A percentile compares a stretch with the other conserved stretches of the same genome.
phyloP scores from a whole-genome alignment of 2,329 filamentous ascomycete genomes.

The Colletotrichum siamense region DNA sequence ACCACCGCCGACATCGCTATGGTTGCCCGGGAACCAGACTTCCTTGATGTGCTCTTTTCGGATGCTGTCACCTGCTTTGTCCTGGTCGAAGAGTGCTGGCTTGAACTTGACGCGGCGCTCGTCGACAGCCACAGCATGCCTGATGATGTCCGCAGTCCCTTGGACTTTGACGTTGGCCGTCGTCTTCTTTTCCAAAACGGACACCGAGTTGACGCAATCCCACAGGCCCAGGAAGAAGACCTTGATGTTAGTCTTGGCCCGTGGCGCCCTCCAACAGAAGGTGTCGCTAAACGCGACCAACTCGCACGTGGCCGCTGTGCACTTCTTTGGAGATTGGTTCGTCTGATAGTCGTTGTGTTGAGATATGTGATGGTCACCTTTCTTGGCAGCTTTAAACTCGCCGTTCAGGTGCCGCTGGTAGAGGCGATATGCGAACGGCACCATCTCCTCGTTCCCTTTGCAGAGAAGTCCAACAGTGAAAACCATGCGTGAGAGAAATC shows the following conservation, averaged over 20 bases:
- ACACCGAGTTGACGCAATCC: constrained; percentile 58
- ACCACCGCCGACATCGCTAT: constrained; percentile 59
- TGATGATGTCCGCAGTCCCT: constrained; percentile 49
- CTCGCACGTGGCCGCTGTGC: not conserved
- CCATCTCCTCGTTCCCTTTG: constrained; percentile 58
- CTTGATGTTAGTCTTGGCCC: constrained; percentile 39
- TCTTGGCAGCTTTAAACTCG: constrained; percentile 30
- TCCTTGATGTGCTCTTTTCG: constrained; percentile 48
- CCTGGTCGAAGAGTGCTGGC: constrained; percentile 50
- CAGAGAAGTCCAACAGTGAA: constrained; percentile 53
- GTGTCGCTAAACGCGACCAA: constrained; percentile 47
- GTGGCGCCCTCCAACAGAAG: constrained; percentile 42
- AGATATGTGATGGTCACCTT: not conserved
- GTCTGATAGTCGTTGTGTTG: constrained; percentile 24
- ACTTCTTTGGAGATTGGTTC: constrained; percentile 1
- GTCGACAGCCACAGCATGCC: constrained; percentile 58
- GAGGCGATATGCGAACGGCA: constrained; percentile 52
- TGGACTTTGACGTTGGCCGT: constrained; percentile 38
- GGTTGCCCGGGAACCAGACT: constrained; percentile 61
- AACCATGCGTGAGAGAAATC: constrained; percentile 57
- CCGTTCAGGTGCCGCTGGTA: constrained; percentile 45
- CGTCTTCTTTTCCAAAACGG: constrained; percentile 41
- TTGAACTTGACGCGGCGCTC: constrained; percentile 62
- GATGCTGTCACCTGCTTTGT: constrained; percentile 29
- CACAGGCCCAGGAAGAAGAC: constrained; percentile 60